Evolutionary conservation across 2,329 filamentous ascomycete species (phyloP), one percentile per base, ranked within the genome.

Genomic region (Pseudofabraea citricarpa): DNA sequence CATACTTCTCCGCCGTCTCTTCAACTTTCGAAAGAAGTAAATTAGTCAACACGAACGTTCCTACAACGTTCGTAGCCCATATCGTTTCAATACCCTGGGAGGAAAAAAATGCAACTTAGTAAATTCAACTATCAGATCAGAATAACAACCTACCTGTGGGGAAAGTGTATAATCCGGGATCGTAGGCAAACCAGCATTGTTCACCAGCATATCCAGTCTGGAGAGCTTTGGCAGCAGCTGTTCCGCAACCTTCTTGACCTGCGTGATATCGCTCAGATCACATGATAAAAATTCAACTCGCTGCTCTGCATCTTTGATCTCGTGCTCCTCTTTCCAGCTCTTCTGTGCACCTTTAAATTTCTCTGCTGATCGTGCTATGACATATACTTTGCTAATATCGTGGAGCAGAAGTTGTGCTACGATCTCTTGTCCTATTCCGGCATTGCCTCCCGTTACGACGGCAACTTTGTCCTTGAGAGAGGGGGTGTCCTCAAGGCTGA

Each of bases 381-480:
- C 45, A 39, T 58, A 58, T 18, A 60, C 50, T 21, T 56, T 60
- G 15, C 53, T 31, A 31, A 60, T 57, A 8, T 49, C 49, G 41
- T 64, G 55, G n/a, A 56, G 40, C 13, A 64, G 59, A 15, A 64
- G 50, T 36, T 61, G 55, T 3, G 56, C 46, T 13, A 52, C 57
- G 36, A 62, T 59, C 41, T 62, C 62, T 52, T 55, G 52, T 36
- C 87, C 87, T 6, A 93, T 71, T 24, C 87, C 87, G 53, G 87
- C 74, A 6, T 85, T 89, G 39, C 87, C 87, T 36, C 87, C 87
- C 0, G 87, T 93, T 31, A 93, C 75, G 52, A 93, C 84, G 53
- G 84, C 86, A 37, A 90, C 78, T 65, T 91, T 93, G 58, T 86
- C 87, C 58, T 87, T 81, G 56, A 91, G 77, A 43, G 83, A 87